Conservation (phyloP, 768 basidiomycete genomes). For the Chalciporus chontae region DNA sequence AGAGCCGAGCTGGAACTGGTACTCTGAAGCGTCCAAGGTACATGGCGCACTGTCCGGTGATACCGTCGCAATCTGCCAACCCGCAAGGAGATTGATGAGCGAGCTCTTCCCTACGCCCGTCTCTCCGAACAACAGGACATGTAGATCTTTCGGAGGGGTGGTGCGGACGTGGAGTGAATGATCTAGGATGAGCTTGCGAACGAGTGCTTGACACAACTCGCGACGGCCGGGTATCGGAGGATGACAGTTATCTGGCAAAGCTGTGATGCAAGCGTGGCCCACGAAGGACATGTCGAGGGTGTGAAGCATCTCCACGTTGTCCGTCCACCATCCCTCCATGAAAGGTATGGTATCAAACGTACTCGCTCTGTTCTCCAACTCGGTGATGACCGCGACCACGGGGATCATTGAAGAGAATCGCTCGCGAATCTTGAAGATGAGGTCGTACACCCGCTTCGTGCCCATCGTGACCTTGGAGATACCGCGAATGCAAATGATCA, state of each 20-base stretch:
- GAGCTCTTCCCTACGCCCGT: conserved; percentile 25
- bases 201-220: conserved; percentile 16
- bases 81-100: conserved; percentile 28
- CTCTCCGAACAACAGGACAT: conserved; percentile 41
- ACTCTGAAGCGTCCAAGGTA: conserved; percentile 31
- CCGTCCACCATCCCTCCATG: conserved; percentile 39
- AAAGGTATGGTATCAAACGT: conserved; percentile 7
- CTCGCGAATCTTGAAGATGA: conserved; percentile 14
- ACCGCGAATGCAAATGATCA: conserved; percentile 27
- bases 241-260: conserved; percentile 21
- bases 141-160: conserved; percentile 17
- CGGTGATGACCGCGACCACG: conserved; percentile 30
- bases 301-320: conserved; percentile 27
- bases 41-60: conserved; percentile 28
- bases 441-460: conserved; percentile 18
- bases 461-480: conserved; percentile 12
- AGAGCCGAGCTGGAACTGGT: conserved; percentile 25
- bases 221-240: conserved; percentile 20
- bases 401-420: conserved; percentile 15
- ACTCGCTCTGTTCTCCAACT: conserved; percentile 25
- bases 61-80: conserved; percentile 20
- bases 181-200: conserved; percentile 15
- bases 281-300: conserved; percentile 29
- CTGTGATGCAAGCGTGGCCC: conserved; percentile 39
- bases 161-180: conserved; percentile 17